Evolutionary conservation across 495 filamentous ascomycete species (phyloP), one percentile per base, ranked within the genome.

Genomic region (Niebla homalea): DNA sequence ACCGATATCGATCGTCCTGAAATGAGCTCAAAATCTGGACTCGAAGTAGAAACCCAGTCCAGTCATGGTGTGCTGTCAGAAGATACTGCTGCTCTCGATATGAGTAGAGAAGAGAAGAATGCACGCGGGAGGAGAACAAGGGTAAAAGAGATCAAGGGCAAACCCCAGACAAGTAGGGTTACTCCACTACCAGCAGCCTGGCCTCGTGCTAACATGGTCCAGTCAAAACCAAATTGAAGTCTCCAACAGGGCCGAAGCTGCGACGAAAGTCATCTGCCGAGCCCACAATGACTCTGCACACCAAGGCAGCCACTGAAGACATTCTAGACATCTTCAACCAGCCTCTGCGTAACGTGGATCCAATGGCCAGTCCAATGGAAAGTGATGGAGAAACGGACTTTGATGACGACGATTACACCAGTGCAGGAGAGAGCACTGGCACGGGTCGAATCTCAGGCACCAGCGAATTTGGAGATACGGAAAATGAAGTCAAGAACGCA

Each of bases 301-400:
- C 92, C 16, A 86, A 80, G 46, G 90, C 89, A 47, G 92, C 92
- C 1, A 95, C 88, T 43, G 89, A 97, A 59, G 93, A 97, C 54
- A 96, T 98, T 43, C 94, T 97, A 63, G 87, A 85, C 52, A 81
- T 98, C 37, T 97, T 98, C 67, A 97, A 92, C 58, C 87, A 93
- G 42, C 90, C 93, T 7, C 63, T 94, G 41, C 52, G 58, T 78
- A 85, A 57, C 69, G 70, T 35, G 63, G 75, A 57, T 64, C 64
- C 12, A n/a, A 66, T 71, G 16, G 61, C 54, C 16, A 52, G 52
- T 10, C 57, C 62, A 36, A 62, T 61, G 0, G 73, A 76, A 45
- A 74, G 61, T 47, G 67, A 63, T 36, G 53, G 66, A 26, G 72
- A 70, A 35, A 83, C 77, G 55, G 78, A 77, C 18, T 76, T 77